Evolutionary conservation across 345 rosid species (phyloP), one percentile per base, ranked within the genome.

Genomic region (Kandelia obovata): DNA sequence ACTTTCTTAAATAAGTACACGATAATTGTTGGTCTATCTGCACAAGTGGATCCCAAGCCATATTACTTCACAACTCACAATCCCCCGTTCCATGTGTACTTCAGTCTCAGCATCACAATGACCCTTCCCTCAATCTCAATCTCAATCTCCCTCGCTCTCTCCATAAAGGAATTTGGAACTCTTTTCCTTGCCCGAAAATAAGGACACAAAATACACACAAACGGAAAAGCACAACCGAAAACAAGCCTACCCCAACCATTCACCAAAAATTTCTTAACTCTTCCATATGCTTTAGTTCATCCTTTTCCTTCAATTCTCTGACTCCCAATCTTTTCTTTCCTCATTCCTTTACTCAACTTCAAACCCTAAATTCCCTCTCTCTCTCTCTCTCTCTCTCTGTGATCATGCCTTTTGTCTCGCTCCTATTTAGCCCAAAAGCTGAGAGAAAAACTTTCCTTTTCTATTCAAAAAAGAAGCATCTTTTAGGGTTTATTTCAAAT

Each of bases 361-460:
- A 58, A 65, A 72, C 64, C 70, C 65, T 64, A 64, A 49, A 15
- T 31, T 49, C 10, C 51, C 47, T 53, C 43, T 65, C 52, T 65
- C 59, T 20, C 68, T 21, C 34, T 37, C n/a, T 8, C 57, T 23
- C 30, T 13, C 43, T n/a, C 32, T 53, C 2, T 21, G 31, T 43
- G 75, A 71, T 71, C 69, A 63, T 64, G 58, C 63, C 68, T 56
- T 71, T 71, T 39, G 19, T 56, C 34, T 57, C 13, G 3, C 49
- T 13, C 49, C 19, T 71, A 1, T 26, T 25, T 32, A 19, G 11
- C 5, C 16, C 47, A 49, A 63, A 25, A 37, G 7, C 39, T 23
- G 31, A 16, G 23, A 51, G 49, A 15, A 5, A 16, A 2, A 21
- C 11, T 43, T 5, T 0, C 7, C 20, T 62, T 51, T 25, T 9